A percentile compares a stretch with the other conserved stretches of the same genome.
Evolutionary conservation across 2,329 filamentous ascomycete species (phyloP).

Genomic region (Fusarium nurragi): DNA sequence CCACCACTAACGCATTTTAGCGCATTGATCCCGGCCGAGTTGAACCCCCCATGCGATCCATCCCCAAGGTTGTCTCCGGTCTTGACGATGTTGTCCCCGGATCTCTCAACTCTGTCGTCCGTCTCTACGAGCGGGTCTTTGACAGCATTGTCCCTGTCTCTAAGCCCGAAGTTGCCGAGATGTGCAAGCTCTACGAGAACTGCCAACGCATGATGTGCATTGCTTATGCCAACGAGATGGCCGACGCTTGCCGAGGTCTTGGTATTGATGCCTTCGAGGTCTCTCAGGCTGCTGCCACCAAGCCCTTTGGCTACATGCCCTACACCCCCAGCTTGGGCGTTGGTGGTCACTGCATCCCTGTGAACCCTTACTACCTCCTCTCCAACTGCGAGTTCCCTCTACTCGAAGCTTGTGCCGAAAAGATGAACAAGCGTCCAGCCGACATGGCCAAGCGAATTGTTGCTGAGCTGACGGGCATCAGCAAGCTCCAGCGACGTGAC

Average conservation of each 20-base stretch:
- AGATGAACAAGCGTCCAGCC: constrained; percentile 53
- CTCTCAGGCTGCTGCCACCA: constrained; percentile 57
- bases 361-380: constrained; percentile 64
- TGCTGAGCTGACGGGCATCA: neutral
- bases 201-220: constrained; percentile 64
- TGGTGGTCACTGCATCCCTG: constrained; percentile 65
- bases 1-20: constrained; percentile 38
- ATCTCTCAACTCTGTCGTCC: constrained; percentile 54
- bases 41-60: constrained; percentile 52
- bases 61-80: constrained; percentile 64
- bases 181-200: constrained; percentile 67
- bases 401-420: constrained; percentile 54
- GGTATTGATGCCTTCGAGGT: constrained; percentile 62
- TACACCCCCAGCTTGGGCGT: constrained; percentile 59
- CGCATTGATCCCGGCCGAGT: constrained; percentile 61
- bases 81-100: constrained; percentile 57
- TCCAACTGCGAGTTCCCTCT: constrained; percentile 58
- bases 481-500: constrained; percentile 9
- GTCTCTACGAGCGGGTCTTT: constrained; percentile 58
- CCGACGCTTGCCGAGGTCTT: constrained; percentile 57
- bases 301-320: constrained; percentile 63
- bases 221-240: constrained; percentile 65
- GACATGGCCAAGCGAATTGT: constrained; percentile 20
- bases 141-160: constrained; percentile 58
- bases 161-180: constrained; percentile 63